Conservation (phyloP, 78 protist species). For the Tieghemostelium lacteum region DNA sequence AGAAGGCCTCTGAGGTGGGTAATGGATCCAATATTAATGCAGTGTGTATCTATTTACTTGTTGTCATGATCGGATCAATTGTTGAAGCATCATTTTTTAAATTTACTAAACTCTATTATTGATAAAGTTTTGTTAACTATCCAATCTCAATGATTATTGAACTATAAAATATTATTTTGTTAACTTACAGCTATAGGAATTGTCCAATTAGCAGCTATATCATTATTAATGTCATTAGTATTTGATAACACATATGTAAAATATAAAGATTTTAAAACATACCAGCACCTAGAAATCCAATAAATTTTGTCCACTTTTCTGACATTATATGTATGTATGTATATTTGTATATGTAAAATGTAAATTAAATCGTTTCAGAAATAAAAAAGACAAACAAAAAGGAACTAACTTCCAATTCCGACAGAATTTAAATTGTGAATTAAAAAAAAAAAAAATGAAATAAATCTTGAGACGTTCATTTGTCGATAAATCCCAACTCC, state of each 20-base stretch:
- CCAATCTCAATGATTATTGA: too few species aligned
- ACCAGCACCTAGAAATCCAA: conserved; percentile 68
- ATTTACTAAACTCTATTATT: conserved; percentile 43
- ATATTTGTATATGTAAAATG: too few species aligned
- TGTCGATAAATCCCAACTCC: background rate
- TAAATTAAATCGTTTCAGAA: background rate
- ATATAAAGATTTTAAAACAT: background rate
- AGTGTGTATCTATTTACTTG: conserved; percentile 17
- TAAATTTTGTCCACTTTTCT: conserved; percentile 59
- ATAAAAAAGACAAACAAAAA: background rate
- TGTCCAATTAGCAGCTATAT: conserved; percentile 75
- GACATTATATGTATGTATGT: background rate
- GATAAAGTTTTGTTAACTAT: background rate
- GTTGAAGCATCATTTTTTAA: conserved; percentile 54
- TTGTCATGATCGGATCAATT: conserved; percentile 72
- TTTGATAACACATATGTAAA: background rate
- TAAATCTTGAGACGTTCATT: background rate
- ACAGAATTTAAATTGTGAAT: too few species aligned
- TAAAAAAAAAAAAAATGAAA: too few species aligned
- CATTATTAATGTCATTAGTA: background rate
- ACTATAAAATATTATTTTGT: background rate
- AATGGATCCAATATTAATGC: too few species aligned
- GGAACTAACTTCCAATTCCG: background rate
- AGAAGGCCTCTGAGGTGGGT: too few species aligned
- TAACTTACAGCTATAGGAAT: conserved; percentile 74